Conservation (phyloP, 768 basidiomycete species). For the Termitomyces sp. region DNA sequence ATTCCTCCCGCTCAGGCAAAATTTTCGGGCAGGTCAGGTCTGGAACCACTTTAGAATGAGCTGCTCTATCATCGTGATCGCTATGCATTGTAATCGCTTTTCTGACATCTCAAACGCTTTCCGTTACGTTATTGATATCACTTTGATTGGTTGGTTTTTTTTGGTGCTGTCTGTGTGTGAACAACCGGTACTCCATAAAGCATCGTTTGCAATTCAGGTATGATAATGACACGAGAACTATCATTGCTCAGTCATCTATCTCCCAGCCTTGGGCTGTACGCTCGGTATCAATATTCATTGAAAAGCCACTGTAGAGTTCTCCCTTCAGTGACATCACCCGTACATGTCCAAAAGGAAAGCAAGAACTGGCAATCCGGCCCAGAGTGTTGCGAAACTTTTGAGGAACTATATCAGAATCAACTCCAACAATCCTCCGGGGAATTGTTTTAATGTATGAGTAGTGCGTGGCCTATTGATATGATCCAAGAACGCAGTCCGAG, state of each 20-base stretch:
- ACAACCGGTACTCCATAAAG: neutral
- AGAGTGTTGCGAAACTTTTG: neutral
- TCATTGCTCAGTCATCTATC: neutral
- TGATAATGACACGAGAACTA: neutral
- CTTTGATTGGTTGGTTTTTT: neutral
- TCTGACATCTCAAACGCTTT: neutral
- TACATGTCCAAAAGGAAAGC: no score
- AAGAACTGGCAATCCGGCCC: no score
- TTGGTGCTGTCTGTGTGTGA: no score
- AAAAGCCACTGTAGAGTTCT: no score
- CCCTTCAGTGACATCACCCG: no score
- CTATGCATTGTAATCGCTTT: neutral
- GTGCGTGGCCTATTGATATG: neutral
- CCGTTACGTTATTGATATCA: neutral
- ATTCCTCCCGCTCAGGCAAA: neutral
- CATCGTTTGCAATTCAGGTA: neutral
- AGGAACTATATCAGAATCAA: no score
- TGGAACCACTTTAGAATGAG: slow-evolving; percentile 36
- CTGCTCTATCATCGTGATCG: neutral
- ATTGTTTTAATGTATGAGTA: neutral
- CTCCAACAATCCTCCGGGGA: no score
- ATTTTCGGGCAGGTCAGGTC: slow-evolving; percentile 31
- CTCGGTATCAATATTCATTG: no score
- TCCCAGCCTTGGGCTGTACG: neutral
- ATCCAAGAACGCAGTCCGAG: neutral